A percentile compares a stretch with the other conserved stretches of the same genome.
Evolutionary conservation across 371 early-diverging fungal genomes (phyloP).

Genomic region (Funneliformis caledonium): DNA sequence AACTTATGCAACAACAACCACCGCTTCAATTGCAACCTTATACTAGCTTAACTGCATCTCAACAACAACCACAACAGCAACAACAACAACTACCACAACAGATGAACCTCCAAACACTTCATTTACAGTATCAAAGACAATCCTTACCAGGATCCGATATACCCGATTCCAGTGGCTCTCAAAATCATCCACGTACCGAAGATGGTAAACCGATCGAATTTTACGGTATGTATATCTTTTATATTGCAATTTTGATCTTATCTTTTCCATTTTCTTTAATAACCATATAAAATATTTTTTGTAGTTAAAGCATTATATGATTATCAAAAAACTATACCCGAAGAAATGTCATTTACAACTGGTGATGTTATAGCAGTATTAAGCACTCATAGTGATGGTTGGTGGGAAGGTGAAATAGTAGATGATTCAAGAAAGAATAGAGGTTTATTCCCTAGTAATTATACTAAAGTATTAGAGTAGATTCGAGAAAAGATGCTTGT

Average conservation of each 20-base stretch:
- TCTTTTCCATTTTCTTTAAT: not conserved
- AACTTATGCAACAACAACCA: not conserved
- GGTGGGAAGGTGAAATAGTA: constrained; percentile 76
- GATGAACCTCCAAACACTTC: not conserved
- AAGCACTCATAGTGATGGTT: constrained; percentile 63
- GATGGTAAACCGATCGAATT: constrained; percentile 35
- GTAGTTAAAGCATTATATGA: constrained; percentile 84
- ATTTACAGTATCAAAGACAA: not conserved
- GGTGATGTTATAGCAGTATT: constrained; percentile 81
- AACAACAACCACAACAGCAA: constrained; percentile 11
- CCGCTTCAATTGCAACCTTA: not conserved
- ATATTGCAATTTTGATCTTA: not conserved
- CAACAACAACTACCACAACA: not conserved
- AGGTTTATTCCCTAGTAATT: constrained; percentile 70
- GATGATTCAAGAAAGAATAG: constrained; percentile 45
- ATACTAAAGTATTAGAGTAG: constrained; percentile 33
- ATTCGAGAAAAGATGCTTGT: not conserved
- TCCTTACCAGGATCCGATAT: not conserved
- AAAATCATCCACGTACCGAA: not conserved
- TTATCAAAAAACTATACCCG: constrained; percentile 76
- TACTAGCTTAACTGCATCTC: not conserved
- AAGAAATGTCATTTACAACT: constrained; percentile 76
- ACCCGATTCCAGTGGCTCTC: no score
- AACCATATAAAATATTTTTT: not conserved
- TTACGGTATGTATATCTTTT: not conserved